Base-by-base conservation (phyloP, 352 stramenopile genomes). In the Phytophthora pluvialis region DNA sequence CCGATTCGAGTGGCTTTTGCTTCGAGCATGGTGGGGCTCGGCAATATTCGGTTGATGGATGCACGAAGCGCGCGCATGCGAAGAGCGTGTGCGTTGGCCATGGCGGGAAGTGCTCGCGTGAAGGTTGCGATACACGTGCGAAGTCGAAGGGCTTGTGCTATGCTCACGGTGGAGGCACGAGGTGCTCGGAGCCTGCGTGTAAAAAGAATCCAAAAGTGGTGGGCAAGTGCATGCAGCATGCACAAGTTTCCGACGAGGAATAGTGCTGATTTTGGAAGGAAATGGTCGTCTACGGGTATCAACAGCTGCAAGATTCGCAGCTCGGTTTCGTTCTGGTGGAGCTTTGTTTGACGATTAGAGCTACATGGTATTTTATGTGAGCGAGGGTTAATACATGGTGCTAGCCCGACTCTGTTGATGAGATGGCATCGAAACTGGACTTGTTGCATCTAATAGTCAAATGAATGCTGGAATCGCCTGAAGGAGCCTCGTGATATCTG, bases 21-120 rank as follows among this genome's bases (percentile, higher is more conserved):
- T 90, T 90, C 36, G 77, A 77, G 4, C 85, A 94, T 21, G 85
- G 85, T 9, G 85, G 85, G 25, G 77, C 80, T 2, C 73, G 79
- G 39, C 77, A 82, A 50, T 94, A 83, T 51, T 74, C 82, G 13
- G 52, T 88, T 0, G 75, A 81, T 13, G 69, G 60, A 5, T 89
- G 80, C 52, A 67, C 73, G 10, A 86, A 86, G 53, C 69, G 70
- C 9, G 72, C 78, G 5, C 83, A 91, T 46, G 83, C 75, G 49
- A 85, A 79, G 36, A 73, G 80, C 8, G 58, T 89, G 5, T 85
- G 80, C 46, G 74, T 76, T 39, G 60, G 57, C 11, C 78, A 87
- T 55, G 78, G 78, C 32, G 78, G 78, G 57, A 76, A 71, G 29
- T 83, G 75, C 42, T 66, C 61, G 13, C 50, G 63, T 31, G 69